Percentiles rank a stretch among this genome's conserved stretches.
Conservation (phyloP, 192 early-diverging fungal species). For the Funneliformis geosporum region DNA sequence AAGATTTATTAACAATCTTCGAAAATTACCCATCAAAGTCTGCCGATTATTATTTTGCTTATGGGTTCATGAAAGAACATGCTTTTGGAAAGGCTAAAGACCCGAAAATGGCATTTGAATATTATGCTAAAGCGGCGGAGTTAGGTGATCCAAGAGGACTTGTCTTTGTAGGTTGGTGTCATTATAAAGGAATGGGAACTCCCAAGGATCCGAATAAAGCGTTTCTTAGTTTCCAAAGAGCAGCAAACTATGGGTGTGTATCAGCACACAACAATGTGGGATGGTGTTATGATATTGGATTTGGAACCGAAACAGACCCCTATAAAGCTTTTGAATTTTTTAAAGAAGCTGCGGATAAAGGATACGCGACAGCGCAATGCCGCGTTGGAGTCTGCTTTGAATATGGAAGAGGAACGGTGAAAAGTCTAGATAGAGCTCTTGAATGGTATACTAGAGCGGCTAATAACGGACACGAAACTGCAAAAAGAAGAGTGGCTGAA, state of each 20-base stretch:
- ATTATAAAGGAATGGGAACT: slow-evolving; percentile 22
- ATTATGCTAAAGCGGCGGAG: slow-evolving; percentile 26
- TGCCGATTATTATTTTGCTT: slow-evolving; percentile 5
- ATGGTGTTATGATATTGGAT: slow-evolving; percentile 33
- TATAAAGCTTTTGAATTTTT: slow-evolving; percentile 26
- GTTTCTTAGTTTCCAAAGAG: slow-evolving; percentile 20
- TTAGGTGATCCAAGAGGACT: slow-evolving; percentile 12
- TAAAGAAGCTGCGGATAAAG: slow-evolving; percentile 8
- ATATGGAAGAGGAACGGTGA: slow-evolving; percentile 27
- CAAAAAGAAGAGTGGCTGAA: slow-evolving; percentile 14
- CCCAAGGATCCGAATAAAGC: slow-evolving; percentile 8
- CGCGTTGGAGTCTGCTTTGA: slow-evolving; percentile 24
- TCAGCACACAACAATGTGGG: slow-evolving; percentile 25
- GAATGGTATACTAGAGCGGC: slow-evolving; percentile 31
- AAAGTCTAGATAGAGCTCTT: slow-evolving; percentile 21
- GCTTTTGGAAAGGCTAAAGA: slow-evolving; percentile 9
- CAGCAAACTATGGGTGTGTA: neutral
- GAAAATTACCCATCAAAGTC: neutral
- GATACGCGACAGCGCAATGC: slow-evolving; percentile 30
- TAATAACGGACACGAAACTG: slow-evolving; percentile 25
- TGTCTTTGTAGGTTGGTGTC: slow-evolving; percentile 23
- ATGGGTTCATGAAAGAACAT: slow-evolving; percentile 24
- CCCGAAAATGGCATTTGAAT: neutral
- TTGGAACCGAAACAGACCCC: slow-evolving; percentile 10
- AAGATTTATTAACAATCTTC: neutral